Base-by-base conservation (phyloP, 257 asterid genomes). In the Henckelia pumila region DNA sequence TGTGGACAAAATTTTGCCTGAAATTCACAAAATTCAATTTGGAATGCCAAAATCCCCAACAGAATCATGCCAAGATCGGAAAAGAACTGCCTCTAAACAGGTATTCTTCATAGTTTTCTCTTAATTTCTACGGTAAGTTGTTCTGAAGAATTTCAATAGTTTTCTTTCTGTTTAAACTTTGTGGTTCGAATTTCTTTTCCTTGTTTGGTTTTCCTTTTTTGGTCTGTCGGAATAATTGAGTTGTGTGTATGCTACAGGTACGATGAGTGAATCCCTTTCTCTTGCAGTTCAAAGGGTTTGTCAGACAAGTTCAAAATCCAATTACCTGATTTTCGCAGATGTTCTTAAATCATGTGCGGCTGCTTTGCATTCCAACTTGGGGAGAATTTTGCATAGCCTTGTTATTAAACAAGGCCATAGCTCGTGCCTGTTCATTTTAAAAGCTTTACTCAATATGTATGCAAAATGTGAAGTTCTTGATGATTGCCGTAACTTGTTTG, bases 361-460 rank as follows among this genome's bases (percentile, higher is more conserved):
- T 6, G 63, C 30, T 33, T 76, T 76, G 30, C 76, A 81, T 66
- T 40, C 66, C 62, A 61, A 65, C 32, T 60, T 78, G 68, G 97
- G 97, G 64, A 84, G 77, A 77, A 67, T 78, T 70, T 73, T 86
- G 65, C 97, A 91, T 55, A 67, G 81, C 75, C 83, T 73, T 56
- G 86, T 79, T 56, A 68, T 86, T 50, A 91, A 81, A 76, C 84
- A 77, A 65, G 96, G 96, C 57, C 86, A 83, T 60, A 61, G 30
- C 19, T 79, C 84, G 6, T 86, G 95, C 85, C 79, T 58, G 16
- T 63, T 81, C 33, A 77, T 84, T 66, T 70, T 78, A 28, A 91
- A 91, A 75, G 81, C 91, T 11, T 66, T 88, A 79, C 95, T 88
- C 80, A 91, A 91, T 74, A 75, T 88, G 96, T 91, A 91, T 78